Percentiles rank a stretch among this genome's conserved stretches.
Evolutionary conservation across 2,329 filamentous ascomycete genomes (phyloP).

Genomic region (Leptographium wingfieldii): DNA sequence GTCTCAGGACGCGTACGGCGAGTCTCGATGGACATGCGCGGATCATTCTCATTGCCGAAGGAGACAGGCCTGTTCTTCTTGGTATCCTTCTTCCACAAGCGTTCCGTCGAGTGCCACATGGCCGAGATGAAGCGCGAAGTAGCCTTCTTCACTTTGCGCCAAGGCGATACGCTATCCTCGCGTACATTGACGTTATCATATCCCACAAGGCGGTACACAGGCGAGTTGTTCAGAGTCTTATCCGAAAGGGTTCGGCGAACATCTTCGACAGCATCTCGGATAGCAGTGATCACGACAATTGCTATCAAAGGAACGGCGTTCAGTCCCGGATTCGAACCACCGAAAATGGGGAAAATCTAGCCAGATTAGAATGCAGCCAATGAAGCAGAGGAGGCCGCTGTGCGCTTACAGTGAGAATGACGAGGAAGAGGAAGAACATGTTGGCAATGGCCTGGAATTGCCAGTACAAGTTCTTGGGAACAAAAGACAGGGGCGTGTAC

Average conservation of each 20-base stretch:
- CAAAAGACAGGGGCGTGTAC: conserved; percentile 87
- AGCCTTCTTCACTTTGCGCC: conserved; percentile 86
- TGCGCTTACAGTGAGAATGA: conserved; percentile 77
- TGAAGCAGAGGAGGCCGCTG: neutral
- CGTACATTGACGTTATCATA: conserved; percentile 91
- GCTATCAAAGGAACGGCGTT: conserved; percentile 87
- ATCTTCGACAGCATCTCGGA: conserved; percentile 95
- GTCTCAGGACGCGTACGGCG: conserved; percentile 41
- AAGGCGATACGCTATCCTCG: conserved; percentile 71
- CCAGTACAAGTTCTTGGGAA: conserved; percentile 94
- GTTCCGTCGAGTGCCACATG: conserved; percentile 34
- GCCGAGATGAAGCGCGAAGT: conserved; percentile 49
- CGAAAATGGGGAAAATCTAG: conserved; percentile 93
- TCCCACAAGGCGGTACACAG: conserved; percentile 75
- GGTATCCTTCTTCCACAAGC: conserved; percentile 38
- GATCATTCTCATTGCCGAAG: conserved; percentile 35
- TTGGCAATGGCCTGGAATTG: conserved; percentile 99
- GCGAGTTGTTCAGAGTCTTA: conserved; percentile 89
- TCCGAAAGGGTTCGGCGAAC: conserved; percentile 85
- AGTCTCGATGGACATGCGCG: conserved; percentile 55
- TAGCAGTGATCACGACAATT: conserved; percentile 74
- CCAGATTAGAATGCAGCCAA: neutral
- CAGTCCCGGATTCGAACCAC: conserved; percentile 77
- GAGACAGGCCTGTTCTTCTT: conserved; percentile 33
- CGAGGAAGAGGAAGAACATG: conserved; percentile 93